Conservation (phyloP, 306 rosid species). For the Clitoria ternatea region DNA sequence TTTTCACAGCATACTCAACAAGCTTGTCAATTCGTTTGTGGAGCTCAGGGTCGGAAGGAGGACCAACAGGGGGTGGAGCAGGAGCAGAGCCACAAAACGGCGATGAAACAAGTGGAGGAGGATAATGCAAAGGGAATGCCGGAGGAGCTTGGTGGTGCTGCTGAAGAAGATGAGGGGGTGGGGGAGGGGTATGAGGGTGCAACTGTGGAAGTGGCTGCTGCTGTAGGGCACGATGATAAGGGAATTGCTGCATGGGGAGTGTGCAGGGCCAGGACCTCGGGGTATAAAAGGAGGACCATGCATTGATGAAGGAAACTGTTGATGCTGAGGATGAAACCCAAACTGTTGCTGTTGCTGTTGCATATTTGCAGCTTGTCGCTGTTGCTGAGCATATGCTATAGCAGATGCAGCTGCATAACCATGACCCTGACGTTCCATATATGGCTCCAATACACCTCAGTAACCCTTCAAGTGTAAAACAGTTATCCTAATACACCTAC, state of each 20-base stretch:
- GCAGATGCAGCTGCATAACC: conserved; percentile 84
- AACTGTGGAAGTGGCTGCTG: conserved; percentile 51
- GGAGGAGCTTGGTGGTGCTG: conserved; percentile 72
- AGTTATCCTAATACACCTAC: conserved; percentile 26
- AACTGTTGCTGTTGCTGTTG: conserved; percentile 70
- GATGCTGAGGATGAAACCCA: conserved; percentile 87
- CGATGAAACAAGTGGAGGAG: conserved; percentile 54
- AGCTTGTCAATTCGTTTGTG: conserved; percentile 90
- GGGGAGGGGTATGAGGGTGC: conserved; percentile 62
- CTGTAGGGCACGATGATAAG: conserved; percentile 61
- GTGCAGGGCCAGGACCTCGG: conserved; percentile 81
- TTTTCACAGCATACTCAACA: conserved; percentile 82
- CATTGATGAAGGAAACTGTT: conserved; percentile 70
- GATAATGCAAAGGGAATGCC: conserved; percentile 57
- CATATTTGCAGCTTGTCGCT: conserved; percentile 56
- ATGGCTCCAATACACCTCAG: not conserved
- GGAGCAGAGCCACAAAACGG: conserved; percentile 70
- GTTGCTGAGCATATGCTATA: conserved; percentile 86
- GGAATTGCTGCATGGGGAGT: conserved; percentile 78
- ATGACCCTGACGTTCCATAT: conserved; percentile 84
- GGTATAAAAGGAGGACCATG: conserved; percentile 83
- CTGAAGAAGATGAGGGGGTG: conserved; percentile 62
- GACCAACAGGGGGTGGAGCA: conserved; percentile 61
- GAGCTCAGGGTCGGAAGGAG: conserved; percentile 89
- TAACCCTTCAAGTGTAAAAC: not conserved